phyloP scores from a whole-genome alignment of 176 grass and related monocot genomes.

The Thalia dealbata region DNA sequence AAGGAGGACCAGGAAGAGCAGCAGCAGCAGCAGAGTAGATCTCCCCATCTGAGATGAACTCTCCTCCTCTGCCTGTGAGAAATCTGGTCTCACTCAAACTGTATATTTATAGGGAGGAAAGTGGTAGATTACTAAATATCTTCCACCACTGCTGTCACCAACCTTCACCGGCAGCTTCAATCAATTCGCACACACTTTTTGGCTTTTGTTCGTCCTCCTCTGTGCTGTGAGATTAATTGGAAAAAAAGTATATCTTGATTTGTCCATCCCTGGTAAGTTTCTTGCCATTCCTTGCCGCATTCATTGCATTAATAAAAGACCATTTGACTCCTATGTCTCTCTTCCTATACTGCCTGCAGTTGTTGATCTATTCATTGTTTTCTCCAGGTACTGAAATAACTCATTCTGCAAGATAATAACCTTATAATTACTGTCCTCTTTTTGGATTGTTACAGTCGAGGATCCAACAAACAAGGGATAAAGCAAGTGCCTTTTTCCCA shows the following conservation, averaged over 20 bases:
- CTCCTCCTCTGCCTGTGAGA: neutral
- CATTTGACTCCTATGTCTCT: neutral
- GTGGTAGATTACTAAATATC: no score
- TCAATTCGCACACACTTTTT: conserved; percentile 5
- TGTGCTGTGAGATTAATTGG: neutral
- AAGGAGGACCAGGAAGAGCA: neutral
- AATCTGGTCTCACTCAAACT: neutral
- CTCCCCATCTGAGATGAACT: neutral
- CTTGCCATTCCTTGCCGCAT: neutral
- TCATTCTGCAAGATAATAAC: neutral
- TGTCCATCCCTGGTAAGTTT: neutral
- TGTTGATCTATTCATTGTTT: neutral
- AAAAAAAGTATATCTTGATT: neutral
- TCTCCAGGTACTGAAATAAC: no score
- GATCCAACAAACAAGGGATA: neutral
- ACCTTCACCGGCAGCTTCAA: neutral
- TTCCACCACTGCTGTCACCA: neutral
- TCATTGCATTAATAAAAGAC: neutral
- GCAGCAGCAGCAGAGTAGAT: neutral
- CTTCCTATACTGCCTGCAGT: neutral
- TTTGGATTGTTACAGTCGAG: neutral
- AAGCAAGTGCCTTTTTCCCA: neutral
- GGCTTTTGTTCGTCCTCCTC: neutral
- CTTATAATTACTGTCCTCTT: neutral
- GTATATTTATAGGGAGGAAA: conserved; percentile 8